Evolutionary conservation across 2,329 filamentous ascomycete genomes (phyloP).

Genomic region (Fusarium liriodendri): DNA sequence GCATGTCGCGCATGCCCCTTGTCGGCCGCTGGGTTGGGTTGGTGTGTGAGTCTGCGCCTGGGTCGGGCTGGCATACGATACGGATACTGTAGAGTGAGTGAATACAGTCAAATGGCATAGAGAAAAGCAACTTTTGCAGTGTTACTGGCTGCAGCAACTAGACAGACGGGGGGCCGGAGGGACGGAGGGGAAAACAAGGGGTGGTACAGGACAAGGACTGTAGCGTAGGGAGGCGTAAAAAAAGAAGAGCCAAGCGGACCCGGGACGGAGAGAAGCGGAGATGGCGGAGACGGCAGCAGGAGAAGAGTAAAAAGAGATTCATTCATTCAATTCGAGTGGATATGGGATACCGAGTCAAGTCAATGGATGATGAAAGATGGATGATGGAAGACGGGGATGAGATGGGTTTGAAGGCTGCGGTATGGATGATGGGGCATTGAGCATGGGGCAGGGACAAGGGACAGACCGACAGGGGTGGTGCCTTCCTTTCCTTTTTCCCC

Average conservation of each 20-base stretch:
- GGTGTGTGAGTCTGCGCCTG: neutral
- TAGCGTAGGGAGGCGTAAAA: constrained; percentile 27
- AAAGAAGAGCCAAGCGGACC: constrained; percentile 23
- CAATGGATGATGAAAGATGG: constrained; percentile 32
- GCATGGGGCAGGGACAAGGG: constrained; percentile 43
- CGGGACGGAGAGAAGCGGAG: constrained; percentile 20
- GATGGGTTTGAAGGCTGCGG: constrained; percentile 22
- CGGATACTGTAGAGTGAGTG: neutral
- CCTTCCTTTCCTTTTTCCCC: constrained; percentile 25
- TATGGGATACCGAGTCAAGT: constrained; percentile 8
- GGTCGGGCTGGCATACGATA: neutral
- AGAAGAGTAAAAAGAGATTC: neutral
- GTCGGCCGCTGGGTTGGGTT: neutral
- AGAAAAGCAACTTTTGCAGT: constrained; percentile 36
- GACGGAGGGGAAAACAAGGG: constrained; percentile 32
- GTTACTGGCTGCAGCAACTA: constrained; percentile 30
- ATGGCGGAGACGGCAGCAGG: constrained; percentile 7
- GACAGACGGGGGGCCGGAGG: constrained; percentile 13
- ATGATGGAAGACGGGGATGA: constrained; percentile 28
- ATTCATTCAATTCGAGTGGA: constrained; percentile 14
- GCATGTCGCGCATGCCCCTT: constrained; percentile 37
- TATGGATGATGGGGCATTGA: constrained; percentile 41
- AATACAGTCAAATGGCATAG: constrained; percentile 15
- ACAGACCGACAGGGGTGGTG: constrained; percentile 24
- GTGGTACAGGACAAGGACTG: constrained; percentile 30